Evolutionary conservation across 2,329 filamentous ascomycete genomes (phyloP), one percentile per base, ranked within the genome.

Genomic region (Arthrobotrys conoides): DNA sequence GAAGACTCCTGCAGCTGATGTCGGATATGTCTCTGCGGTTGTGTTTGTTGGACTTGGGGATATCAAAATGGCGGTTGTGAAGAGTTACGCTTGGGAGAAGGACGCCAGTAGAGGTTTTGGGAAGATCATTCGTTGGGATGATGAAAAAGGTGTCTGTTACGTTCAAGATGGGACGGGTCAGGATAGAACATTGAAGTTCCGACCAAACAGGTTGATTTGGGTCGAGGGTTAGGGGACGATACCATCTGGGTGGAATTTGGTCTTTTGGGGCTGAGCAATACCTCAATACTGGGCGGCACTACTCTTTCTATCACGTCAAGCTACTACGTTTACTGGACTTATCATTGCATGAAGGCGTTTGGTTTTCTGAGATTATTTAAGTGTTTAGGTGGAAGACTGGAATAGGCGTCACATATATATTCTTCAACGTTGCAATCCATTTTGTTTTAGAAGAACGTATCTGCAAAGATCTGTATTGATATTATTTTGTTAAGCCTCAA

Each of bases 51-150:
- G 51, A 3, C 27, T 63, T 3, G 71, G 49, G 0, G 44, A 68
- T n/a, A 48, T 63, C 14, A 67, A n/a, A 14, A 75, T 75, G 71
- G 71, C 61, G 20, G 71, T 75, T 14, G 71, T 75, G 41, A 75
- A 75, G 24, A 53, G 41, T 18, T 75, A 75, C 63, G 10, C 38
- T 9, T 75, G 55, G 57, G 14, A 36, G 10, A 20, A 22, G 4
- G 68, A 46, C 16, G 2, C 22, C 10, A 64, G 20, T 33, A 27
- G 20, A 22, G 57, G 68, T 6, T 8, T 27, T 44, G 71, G 61
- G 12, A 4, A 44, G 16, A 61, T 75, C 9, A 10, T 73, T 24
- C n/a, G 36, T 14, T 59, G 27, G 33, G 51, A 46, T 18, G 48
- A 30, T 30, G 22, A 36, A 18, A 14, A 24, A 4, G 48, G 63